phyloP scores from a whole-genome alignment of 2,329 filamentous ascomycete species.

The Ampelomyces quisqualis region DNA sequence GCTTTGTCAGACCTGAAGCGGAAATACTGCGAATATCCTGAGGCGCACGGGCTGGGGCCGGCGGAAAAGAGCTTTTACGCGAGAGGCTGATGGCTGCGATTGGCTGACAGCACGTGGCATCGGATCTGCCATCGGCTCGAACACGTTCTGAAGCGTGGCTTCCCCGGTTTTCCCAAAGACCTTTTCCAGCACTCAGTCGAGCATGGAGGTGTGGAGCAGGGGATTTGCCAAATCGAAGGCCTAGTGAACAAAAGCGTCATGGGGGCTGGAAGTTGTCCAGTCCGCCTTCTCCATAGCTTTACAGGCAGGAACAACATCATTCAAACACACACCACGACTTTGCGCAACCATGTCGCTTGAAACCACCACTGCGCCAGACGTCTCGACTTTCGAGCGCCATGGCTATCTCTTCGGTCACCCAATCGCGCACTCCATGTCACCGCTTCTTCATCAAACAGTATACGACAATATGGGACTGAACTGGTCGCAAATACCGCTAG shows the following conservation, averaged over 20 bases:
- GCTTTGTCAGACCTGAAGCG: constrained; percentile 1
- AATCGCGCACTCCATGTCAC: constrained; percentile 59
- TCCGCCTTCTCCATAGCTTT: too few species aligned
- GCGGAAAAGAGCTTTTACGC: constrained; percentile 17
- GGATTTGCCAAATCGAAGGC: not conserved
- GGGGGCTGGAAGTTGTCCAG: not conserved
- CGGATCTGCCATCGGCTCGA: constrained; percentile 2
- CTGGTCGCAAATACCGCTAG: constrained; percentile 55
- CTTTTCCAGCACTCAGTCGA: constrained; percentile 12
- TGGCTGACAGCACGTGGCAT: constrained; percentile 2
- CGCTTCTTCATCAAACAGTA: constrained; percentile 56
- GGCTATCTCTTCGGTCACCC: constrained; percentile 60
- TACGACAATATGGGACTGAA: constrained; percentile 54
- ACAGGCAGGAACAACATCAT: not conserved
- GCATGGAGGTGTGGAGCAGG: not conserved
- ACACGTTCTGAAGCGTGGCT: constrained; percentile 7
- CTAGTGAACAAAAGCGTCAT: not conserved
- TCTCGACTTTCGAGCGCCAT: constrained; percentile 44
- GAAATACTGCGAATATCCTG: constrained; percentile 7
- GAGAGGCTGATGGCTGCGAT: constrained; percentile 5
- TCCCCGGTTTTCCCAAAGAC: constrained; percentile 4
- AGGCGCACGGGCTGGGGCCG: constrained; percentile 1
- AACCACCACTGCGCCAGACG: constrained; percentile 13
- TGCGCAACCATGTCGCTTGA: constrained; percentile 17
- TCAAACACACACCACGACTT: not conserved